Conservation (phyloP, 768 basidiomycete species). For the Pleurotus citrinopileatus region DNA sequence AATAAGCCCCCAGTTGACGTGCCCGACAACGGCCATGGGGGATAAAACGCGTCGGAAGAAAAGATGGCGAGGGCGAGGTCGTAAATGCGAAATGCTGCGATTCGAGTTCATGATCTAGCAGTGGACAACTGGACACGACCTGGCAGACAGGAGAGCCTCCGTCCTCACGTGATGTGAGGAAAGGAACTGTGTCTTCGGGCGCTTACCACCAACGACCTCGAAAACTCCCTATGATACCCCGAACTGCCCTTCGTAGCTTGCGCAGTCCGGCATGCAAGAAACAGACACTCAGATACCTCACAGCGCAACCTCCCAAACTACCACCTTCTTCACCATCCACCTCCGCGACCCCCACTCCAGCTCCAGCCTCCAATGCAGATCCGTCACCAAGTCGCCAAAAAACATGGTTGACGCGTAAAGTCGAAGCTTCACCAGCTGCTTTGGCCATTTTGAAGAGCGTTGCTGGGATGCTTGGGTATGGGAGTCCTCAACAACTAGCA, state of each 20-base stretch:
- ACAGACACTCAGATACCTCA: not conserved
- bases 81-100: too few relatives aligned
- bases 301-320: slow-evolving; percentile 1
- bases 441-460: slow-evolving; percentile 44
- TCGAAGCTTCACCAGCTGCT: slow-evolving; percentile 47
- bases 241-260: not conserved
- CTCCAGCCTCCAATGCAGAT: not conserved
- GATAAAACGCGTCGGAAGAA: too few relatives aligned
- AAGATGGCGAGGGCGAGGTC: too few relatives aligned
- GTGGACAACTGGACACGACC: too few relatives aligned
- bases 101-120: too few relatives aligned
- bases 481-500: slow-evolving; percentile 57
- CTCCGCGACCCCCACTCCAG: not conserved
- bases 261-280: not conserved
- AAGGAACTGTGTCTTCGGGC: too few relatives aligned
- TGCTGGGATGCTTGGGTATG: slow-evolving; percentile 55
- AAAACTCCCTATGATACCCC: slow-evolving; percentile 4
- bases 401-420: slow-evolving; percentile 55
- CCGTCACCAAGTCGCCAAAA: slow-evolving; percentile 20
- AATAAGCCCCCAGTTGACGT: too few relatives aligned
- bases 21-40: too few relatives aligned
- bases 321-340: not conserved
- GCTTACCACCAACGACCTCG: not conserved
- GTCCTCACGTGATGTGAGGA: not conserved
- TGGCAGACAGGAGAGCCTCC: not conserved